A percentile compares a stretch with the other conserved stretches of the same genome.
Conservation (phyloP, 352 stramenopile species). For the Thalassiosira exigua region DNA sequence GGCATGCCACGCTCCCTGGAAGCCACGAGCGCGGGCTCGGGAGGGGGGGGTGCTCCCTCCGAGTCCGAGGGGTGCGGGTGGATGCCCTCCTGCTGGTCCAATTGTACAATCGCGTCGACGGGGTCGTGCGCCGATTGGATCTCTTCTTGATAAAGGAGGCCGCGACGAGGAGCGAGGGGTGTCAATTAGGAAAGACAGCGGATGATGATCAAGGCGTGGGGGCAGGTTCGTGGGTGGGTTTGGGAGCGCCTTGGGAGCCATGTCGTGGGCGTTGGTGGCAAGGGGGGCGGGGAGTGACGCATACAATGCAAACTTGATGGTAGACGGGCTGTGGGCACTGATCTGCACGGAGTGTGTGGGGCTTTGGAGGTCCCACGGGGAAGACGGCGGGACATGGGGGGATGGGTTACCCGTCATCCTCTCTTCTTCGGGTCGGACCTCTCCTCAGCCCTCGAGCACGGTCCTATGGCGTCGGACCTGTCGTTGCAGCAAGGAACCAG, state of each 20-base stretch:
- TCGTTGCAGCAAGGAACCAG: too few species aligned
- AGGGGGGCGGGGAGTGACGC: too few species aligned
- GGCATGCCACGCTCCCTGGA: constrained; percentile 24
- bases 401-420: constrained; percentile 50
- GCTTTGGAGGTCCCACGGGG: constrained; percentile 56
- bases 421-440: constrained; percentile 47
- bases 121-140: constrained; percentile 46
- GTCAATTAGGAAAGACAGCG: too few species aligned
- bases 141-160: constrained; percentile 38
- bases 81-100: constrained; percentile 62
- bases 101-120: constrained; percentile 68
- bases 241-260: too few species aligned
- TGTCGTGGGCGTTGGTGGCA: too few species aligned
- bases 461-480: too few species aligned
- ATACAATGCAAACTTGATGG: too few species aligned
- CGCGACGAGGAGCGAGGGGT: constrained; percentile 14
- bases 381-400: constrained; percentile 29
- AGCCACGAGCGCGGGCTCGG: constrained; percentile 9
- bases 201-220: too few species aligned
- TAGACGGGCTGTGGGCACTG: constrained; percentile 57
- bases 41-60: neutral
- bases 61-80: constrained; percentile 42
- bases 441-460: neutral
- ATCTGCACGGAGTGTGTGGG: constrained; percentile 64
- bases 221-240: constrained; percentile 44